phyloP scores from a whole-genome alignment of 352 stramenopile genomes.

The Blastocystis sp. region DNA sequence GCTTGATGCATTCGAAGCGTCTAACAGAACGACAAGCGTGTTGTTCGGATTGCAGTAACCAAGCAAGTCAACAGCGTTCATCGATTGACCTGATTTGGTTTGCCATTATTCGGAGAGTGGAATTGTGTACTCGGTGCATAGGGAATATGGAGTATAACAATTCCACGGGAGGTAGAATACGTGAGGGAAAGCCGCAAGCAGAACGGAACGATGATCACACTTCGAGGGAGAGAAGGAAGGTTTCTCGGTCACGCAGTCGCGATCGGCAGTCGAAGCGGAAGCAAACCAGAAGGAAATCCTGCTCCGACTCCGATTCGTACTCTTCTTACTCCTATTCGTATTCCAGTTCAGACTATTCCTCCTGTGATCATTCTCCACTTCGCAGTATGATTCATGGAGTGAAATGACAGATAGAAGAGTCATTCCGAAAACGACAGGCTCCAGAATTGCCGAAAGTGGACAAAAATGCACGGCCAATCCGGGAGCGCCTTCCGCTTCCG shows the following conservation, averaged over 20 bases:
- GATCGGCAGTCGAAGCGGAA: neutral
- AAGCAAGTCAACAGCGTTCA: neutral
- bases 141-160: neutral
- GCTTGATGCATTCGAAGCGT: neutral
- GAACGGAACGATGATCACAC: neutral
- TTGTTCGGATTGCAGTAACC: constrained; percentile 1
- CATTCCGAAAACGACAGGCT: neutral
- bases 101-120: neutral
- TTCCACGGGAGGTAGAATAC: neutral
- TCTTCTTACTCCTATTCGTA: constrained; percentile 51
- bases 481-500: constrained; percentile 39
- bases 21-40: neutral
- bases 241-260: neutral
- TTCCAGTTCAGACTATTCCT: constrained; percentile 32
- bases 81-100: neutral
- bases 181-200: neutral
- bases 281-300: neutral
- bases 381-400: neutral
- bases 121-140: neutral
- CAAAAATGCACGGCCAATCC: constrained; percentile 25
- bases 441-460: neutral
- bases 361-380: neutral
- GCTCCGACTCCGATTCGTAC: constrained; percentile 2
- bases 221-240: neutral
- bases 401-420: neutral